A percentile compares a stretch with the other conserved stretches of the same genome.
phyloP scores from a whole-genome alignment of 2,329 filamentous ascomycete genomes.

The Cladosporium sp. region DNA sequence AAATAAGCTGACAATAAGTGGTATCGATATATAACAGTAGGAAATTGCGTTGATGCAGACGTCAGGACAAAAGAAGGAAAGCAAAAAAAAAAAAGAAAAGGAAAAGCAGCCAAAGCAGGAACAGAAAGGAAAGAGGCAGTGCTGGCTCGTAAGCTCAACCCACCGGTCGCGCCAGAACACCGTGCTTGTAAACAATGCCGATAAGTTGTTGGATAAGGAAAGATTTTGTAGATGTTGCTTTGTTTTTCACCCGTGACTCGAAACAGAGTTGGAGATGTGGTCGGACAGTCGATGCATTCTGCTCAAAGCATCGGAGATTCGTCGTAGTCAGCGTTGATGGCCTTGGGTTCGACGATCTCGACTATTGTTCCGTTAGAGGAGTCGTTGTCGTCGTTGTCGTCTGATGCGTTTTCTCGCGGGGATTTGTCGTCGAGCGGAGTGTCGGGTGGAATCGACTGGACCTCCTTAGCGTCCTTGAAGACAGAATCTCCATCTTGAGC shows the following conservation, averaged over 20 bases:
- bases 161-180: neutral
- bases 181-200: neutral
- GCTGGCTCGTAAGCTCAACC: neutral
- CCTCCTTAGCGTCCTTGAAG: conserved; percentile 17
- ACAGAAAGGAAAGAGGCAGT: neutral
- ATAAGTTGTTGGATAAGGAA: neutral
- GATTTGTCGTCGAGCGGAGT: neutral
- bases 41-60: neutral
- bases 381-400: neutral
- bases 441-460: conserved; percentile 10
- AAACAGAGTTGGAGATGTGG: neutral
- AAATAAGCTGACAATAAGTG: neutral
- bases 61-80: neutral
- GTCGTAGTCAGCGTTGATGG: conserved; percentile 13
- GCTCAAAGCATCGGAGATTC: conserved; percentile 10
- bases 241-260: neutral
- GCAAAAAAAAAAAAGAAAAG: neutral
- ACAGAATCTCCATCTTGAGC: neutral
- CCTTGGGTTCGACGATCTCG: conserved; percentile 15
- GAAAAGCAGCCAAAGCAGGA: neutral
- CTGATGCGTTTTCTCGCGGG: neutral
- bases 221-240: neutral
- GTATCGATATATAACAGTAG: neutral
- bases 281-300: too few species aligned
- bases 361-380: neutral